Evolutionary conservation across 805 yeast genomes (phyloP), one percentile per base, ranked within the genome.

Genomic region (Diddensiella transvaalensis): DNA sequence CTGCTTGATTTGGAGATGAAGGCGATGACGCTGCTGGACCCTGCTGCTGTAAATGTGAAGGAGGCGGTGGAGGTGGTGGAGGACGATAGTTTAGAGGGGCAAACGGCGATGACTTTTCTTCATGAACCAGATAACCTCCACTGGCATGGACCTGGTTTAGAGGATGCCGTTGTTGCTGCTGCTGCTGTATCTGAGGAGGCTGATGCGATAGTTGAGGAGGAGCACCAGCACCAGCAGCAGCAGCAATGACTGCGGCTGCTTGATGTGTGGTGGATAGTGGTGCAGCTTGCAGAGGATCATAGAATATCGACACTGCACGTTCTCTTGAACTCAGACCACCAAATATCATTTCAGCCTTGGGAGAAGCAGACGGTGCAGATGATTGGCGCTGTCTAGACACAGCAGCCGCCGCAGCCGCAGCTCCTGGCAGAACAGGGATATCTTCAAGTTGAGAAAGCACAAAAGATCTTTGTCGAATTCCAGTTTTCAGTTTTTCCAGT

Each of bases 301-400:
- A 56, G 15, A 52, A 40, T 22, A 56, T 53, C 4, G 60, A 56
- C 13, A 32, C 48, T 11, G 52, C 53, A 18, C 60, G 50, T 43
- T 56, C 60, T n/a, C 51, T 17, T 18, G 22, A 15, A 11, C 33
- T 29, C 21, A 43, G 15, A 23, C 40, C 47, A 23, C 40, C 47
- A 24, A 43, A 43, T 30, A 32, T 24, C 11, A 43, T 33, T 29
- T 35, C 41, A 3, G 50, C 33, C 40, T 47, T 42, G 3, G 40
- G 41, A 6, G 30, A 23, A 21, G 30, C 38, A 8, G 38, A n/a
- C 17, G 38, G 47, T 18, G 23, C 23, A 15, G 15, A 43, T n/a
- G 47, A 33, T 10, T 21, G 44, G 19, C 19, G 43, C 6, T 32
- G 41, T 10, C 30, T 42, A 8, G 17, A 5, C n/a, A 23, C 22